Evolutionary conservation across 1,139 yeast genomes (phyloP), one percentile per base, ranked within the genome.

Genomic region (Magnusiomyces suaveolens): DNA sequence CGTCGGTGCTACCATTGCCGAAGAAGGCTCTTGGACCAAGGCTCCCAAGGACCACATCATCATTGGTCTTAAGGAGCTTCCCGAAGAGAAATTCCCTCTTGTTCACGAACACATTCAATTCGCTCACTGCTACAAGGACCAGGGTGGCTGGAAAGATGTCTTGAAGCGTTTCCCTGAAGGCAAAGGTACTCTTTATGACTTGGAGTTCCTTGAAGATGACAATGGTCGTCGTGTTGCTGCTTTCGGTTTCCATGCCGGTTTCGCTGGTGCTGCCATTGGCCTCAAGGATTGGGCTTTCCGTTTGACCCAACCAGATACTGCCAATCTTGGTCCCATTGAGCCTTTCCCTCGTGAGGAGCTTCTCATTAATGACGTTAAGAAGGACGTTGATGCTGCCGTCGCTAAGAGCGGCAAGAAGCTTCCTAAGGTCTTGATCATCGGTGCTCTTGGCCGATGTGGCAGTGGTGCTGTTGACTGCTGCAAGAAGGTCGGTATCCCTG

Each of bases 181-280:
- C 50, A 81, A 85, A 57, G 97, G 98, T 63, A 78, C 81, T 12
- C 79, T 92, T 62, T 92, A 92, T 69, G 98, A 94, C 70, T 75
- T 92, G 63, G 99, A 94, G 73, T 92, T 92, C 69, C 77, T 94
- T 68, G 95, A 87, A 70, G 88, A 92, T 69, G 97, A 87, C 63
- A 83, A 82, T 67, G 97, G 97, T 41, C 86, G 97, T 76, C 85
- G 98, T 73, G 99, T 94, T 44, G 99, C 98, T 51, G 98, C 98
- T 16, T 92, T 92, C 69, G 98, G 99, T 20, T 94, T 81, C 76
- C 92, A 92, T 70, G 98, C 99, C 50, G 98, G 98, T 25, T 92
- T 94, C 68, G 98, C 97, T 16, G 98, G 98, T 66, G 97, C 99
- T 50, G 98, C 98, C 33, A 74, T 92, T 55, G 98, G 98, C 66